These are phyloP conservation scores for Zea luxurians DNA, from an alignment of 176 grass and related monocot genomes.

Conservation along the genomic window DNA sequence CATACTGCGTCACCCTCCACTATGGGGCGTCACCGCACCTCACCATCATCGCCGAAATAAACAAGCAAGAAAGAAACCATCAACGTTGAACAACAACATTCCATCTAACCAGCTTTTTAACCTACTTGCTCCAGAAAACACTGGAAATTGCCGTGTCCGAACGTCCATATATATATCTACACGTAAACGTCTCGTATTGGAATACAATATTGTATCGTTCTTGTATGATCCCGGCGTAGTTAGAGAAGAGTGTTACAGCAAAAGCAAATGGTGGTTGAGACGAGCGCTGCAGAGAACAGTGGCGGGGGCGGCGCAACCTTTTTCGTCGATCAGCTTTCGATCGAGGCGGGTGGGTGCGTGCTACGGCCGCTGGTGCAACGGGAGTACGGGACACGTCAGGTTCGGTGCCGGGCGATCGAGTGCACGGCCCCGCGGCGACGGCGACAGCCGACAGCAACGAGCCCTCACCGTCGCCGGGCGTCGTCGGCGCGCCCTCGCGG, in stretches of 20 bases:
- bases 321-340: constrained; percentile 3
- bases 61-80: not conserved
- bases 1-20: constrained; percentile 39
- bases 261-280: not conserved
- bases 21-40: constrained; percentile 14
- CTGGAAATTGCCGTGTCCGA: not conserved
- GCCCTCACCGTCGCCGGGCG: constrained; percentile 32
- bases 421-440: constrained; percentile 6
- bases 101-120: constrained; percentile 4
- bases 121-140: not conserved
- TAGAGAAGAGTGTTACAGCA: not conserved
- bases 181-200: no score
- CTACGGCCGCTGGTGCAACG: not conserved
- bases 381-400: not conserved
- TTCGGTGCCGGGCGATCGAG: not conserved
- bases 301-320: not conserved
- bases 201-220: not conserved
- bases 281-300: constrained; percentile 10
- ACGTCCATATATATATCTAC: not conserved
- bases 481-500: constrained; percentile 31
- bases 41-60: constrained; percentile 1
- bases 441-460: constrained; percentile 27
- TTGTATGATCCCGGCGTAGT: not conserved
- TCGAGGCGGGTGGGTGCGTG: not conserved
- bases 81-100: not conserved